Base-by-base conservation (phyloP, 441 rosid genomes). In the Populus tomentosa region DNA sequence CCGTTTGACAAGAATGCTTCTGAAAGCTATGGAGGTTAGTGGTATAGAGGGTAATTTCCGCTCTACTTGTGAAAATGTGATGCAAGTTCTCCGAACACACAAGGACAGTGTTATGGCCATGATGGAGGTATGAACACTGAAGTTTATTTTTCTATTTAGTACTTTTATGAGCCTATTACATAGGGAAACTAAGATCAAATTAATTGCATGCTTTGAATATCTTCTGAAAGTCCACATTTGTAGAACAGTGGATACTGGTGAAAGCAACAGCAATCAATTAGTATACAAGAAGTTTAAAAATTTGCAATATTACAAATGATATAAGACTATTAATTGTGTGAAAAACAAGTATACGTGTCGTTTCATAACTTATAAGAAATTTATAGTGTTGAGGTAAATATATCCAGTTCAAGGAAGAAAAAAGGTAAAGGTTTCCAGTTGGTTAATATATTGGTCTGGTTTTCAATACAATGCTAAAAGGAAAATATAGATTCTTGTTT, bases 11-110 rank as follows among this genome's bases (percentile, higher is more conserved):
- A 92, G 99, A 89, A 97, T 97, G 99, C 98, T 97, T 79, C 98
- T 94, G 79, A 97, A 94, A 87, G 99, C 99, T 71, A 97, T 97
- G 99, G 99, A 94, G 87, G 98, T 97, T 67, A 91, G 99, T 85
- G 99, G 99, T 76, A 89, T 95, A 42, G 99, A 97, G 84, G 99
- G 99, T 69, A 97, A 92, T 75, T 97, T 97, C 82, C 94, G 96
- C n/a, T 89, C 91, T 70, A 97, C 99, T 3, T 95, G 99, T 69
- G 99, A 97, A 90, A 95, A 95, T 80, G 99, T 97, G 79, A 95
- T 93, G 99, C 98, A 97, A 89, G 99, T 97, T 82, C 97, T 97
- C 63, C 91, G 99, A 73, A 83, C 98, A 68, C 90, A 97, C 79
- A 93, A 85, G 86, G 97, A 97, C 71, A 90, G 98, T 77, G 98